phyloP scores from a whole-genome alignment of 1,284 basidiomycete species.

The Ganoderma sp. region DNA sequence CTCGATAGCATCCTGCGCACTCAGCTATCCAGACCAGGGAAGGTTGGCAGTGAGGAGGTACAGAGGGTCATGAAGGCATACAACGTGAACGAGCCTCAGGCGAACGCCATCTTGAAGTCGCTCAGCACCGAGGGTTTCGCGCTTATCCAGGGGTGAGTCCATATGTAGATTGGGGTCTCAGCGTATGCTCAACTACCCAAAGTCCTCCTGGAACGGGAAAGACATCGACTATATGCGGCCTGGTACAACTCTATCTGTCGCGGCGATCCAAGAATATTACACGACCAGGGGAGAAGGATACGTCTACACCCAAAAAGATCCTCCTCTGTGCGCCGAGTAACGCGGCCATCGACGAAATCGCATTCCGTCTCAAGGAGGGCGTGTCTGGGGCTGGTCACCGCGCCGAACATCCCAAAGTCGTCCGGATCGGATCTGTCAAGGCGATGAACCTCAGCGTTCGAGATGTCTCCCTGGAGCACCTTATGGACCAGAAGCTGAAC shows the following conservation, averaged over 20 bases:
- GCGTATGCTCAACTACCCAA: conserved; percentile 8
- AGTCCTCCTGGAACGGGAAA: conserved; percentile 99
- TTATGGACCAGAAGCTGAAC: conserved; percentile 82
- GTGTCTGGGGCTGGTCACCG: conserved; percentile 65
- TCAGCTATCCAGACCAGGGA: conserved; percentile 55
- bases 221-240: conserved; percentile 95
- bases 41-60: conserved; percentile 61
- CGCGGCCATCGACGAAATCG: conserved; percentile 98
- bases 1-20: conserved; percentile 75
- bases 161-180: background rate
- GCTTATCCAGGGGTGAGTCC: conserved; percentile 90
- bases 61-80: conserved; percentile 73
- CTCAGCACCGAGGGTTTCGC: conserved; percentile 82
- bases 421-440: conserved; percentile 85
- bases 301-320: conserved; percentile 71
- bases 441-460: conserved; percentile 85
- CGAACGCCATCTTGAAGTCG: conserved; percentile 84
- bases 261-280: conserved; percentile 59
- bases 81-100: conserved; percentile 93
- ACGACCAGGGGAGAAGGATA: conserved; percentile 53
- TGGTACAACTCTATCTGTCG: conserved; percentile 86
- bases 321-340: conserved; percentile 98
- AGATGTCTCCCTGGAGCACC: conserved; percentile 86
- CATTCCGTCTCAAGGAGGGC: conserved; percentile 84
- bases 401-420: conserved; percentile 74